Base-by-base conservation (phyloP, 345 rosid genomes). In the Moricandia moricandioides region DNA sequence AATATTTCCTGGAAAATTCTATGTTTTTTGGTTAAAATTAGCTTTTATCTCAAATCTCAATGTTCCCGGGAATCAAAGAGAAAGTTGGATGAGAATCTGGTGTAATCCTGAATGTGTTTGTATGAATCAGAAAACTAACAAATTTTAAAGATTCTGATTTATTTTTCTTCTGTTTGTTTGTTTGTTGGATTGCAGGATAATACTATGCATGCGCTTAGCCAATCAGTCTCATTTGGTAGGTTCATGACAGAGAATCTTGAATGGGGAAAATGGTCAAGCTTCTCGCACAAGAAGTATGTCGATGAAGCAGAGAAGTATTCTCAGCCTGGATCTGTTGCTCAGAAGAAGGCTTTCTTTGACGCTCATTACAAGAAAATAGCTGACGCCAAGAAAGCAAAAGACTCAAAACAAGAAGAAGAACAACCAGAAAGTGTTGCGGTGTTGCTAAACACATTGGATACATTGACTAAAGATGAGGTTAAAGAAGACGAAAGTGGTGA, bases 221-320 rank as follows among this genome's bases (percentile, higher is more conserved):
- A 94, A 71, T 94, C 98, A 8, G 78, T 94, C 39, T 91, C 97
- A 0, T 94, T 94, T 34, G 98, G 98, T 51, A 88, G 93, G 75
- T 94, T 88, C 12, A 72, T 82, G 88, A 81, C 91, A 13, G 98
- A 94, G 74, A 82, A 93, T 60, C 84, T 91, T 63, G 88, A 92
- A 63, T 91, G 98, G 98, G 98, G 93, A 52, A 91, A 88, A 74
- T 91, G 97, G 97, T 91, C 97, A 71, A 75, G 87, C 14, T 91
- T 91, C 62, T 86, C 91, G 8, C 94, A 88, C 64, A 87, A 86
- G 71, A 86, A 87, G 58, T 85, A 88, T 69, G 89, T 91, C 0
- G 97, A 91, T 71, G 97, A 91, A 74, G 97, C 89, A 2, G 94
- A 87, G 85, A 86, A 83, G 24, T 85, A 74, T 47, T 80, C 97